A percentile compares a stretch with the other conserved stretches of the same genome.
phyloP scores from a whole-genome alignment of 148 eudicot species.

The Rhododendron ovatum region DNA sequence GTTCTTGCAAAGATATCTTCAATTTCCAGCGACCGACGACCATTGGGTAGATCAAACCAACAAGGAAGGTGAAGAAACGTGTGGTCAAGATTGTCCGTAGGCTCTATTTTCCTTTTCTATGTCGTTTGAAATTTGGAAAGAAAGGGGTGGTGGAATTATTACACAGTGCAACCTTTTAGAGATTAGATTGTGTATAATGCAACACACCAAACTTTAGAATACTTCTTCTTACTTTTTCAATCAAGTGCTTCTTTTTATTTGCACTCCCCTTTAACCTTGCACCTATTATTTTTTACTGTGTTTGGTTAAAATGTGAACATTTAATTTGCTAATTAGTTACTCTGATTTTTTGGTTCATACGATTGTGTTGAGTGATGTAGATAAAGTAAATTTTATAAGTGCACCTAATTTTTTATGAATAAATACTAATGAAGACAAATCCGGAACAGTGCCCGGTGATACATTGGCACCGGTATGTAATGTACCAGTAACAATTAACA shows the following conservation, averaged over 20 bases:
- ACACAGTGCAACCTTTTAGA: neutral
- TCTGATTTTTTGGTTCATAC: too few relatives aligned
- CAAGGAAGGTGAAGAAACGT: neutral
- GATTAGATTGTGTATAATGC: neutral
- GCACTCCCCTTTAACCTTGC: neutral
- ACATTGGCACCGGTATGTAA: too few relatives aligned
- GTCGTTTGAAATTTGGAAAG: neutral
- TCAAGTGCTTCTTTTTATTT: neutral
- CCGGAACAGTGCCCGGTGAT: neutral
- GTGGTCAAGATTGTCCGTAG: neutral
- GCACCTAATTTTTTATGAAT: neutral
- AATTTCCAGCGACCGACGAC: neutral
- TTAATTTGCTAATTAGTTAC: neutral
- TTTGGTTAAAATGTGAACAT: neutral
- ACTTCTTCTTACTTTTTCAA: too few relatives aligned
- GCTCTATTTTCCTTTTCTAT: neutral
- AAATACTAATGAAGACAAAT: too few relatives aligned
- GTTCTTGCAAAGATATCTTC: neutral
- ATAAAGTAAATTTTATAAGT: too few relatives aligned
- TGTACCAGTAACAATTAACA: neutral
- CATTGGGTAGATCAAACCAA: neutral
- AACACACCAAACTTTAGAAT: neutral
- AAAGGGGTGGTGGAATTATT: neutral
- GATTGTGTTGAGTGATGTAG: neutral
- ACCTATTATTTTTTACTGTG: neutral